phyloP scores from a whole-genome alignment of 345 rosid species.

The Dimocarpus longan region DNA sequence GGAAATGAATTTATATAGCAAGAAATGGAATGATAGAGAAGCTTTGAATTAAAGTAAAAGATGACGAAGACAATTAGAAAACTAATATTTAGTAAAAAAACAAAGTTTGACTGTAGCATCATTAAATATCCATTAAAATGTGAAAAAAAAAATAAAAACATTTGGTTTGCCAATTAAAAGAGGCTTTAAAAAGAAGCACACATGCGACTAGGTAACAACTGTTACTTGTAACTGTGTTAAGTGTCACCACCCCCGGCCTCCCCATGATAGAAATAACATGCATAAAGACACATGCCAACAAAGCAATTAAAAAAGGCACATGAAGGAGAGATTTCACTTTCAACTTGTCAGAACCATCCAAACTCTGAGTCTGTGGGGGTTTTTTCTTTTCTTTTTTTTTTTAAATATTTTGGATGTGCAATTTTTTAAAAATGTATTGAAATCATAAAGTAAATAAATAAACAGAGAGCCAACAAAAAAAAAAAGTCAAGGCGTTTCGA shows the following conservation, averaged over 20 bases:
- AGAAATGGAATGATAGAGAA: background rate
- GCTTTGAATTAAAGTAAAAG: background rate
- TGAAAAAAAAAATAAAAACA: background rate
- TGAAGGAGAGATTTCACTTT: conserved; percentile 5
- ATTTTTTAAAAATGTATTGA: background rate
- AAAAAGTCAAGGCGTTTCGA: too few relatives aligned
- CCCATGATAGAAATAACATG: background rate
- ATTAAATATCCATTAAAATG: background rate
- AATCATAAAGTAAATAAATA: background rate
- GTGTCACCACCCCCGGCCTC: too few relatives aligned
- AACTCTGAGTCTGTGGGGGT: background rate
- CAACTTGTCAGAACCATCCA: background rate
- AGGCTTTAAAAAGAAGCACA: background rate
- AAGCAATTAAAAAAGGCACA: background rate
- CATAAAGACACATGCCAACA: conserved; percentile 16
- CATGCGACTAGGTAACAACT: too few relatives aligned
- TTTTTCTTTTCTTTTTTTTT: background rate
- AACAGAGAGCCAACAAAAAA: background rate
- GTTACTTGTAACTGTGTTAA: background rate
- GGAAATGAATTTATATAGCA: background rate
- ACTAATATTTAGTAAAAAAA: background rate
- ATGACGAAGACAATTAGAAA: background rate
- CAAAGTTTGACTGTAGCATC: background rate
- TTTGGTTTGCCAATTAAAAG: background rate
- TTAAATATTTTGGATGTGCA: background rate